phyloP scores from a whole-genome alignment of 2,329 filamentous ascomycete species.

The Plectosphaerella cucumerina region DNA sequence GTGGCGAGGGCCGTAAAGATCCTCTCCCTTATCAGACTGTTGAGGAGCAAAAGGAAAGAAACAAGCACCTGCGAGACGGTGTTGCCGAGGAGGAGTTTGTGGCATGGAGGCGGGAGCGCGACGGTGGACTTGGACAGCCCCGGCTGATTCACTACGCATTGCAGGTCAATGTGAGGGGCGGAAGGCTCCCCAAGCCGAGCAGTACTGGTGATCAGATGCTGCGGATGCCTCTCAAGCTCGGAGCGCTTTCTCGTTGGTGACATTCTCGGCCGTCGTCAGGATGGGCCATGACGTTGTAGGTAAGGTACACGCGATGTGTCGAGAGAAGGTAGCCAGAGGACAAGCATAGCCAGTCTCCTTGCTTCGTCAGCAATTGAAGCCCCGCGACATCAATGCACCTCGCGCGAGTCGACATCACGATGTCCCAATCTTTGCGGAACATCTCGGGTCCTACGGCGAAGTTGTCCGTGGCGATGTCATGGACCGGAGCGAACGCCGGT shows the following conservation, averaged over 20 bases:
- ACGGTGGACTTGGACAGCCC: constrained; percentile 37
- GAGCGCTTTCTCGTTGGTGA: constrained; percentile 50
- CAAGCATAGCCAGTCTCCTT: no score
- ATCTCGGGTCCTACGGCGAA: no score
- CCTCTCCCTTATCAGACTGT: constrained; percentile 40
- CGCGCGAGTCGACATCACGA: no score
- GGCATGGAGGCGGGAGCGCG: constrained; percentile 34
- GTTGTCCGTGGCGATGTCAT: no score
- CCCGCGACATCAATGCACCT: no score
- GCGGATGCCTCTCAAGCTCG: constrained; percentile 28
- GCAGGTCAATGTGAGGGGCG: constrained; percentile 49
- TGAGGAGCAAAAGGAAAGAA: constrained; percentile 36
- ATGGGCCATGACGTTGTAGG: no score
- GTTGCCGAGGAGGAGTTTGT: constrained; percentile 40
- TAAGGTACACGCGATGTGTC: no score
- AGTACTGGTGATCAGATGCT: constrained; percentile 25
- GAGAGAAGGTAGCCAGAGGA: no score
- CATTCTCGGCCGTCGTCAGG: no score
- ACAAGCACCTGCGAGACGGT: constrained; percentile 43
- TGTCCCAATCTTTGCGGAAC: no score
- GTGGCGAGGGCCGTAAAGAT: constrained; percentile 17
- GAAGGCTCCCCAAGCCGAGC: constrained; percentile 31
- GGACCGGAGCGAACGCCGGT: no score
- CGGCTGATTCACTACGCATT: constrained; percentile 44
- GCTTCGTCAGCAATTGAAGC: no score